phyloP scores from a whole-genome alignment of 1,284 basidiomycete species.

The Tylopilus sp. region DNA sequence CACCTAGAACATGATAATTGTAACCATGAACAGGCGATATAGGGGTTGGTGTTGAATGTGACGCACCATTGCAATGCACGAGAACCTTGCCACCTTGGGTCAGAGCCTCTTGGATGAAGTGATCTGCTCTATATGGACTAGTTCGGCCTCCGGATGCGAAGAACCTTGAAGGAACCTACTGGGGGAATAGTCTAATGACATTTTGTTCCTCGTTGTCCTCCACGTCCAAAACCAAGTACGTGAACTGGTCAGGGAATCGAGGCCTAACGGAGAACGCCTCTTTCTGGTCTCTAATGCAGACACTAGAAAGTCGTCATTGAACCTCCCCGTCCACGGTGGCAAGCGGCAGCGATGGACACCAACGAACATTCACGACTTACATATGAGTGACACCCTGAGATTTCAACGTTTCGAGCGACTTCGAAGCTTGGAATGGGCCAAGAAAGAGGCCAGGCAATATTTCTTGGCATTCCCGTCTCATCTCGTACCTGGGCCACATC shows the following conservation, averaged over 20 bases:
- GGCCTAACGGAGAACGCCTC: conserved; percentile 86
- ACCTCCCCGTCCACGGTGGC: neutral
- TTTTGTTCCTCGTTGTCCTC: conserved; percentile 91
- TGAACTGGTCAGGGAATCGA: conserved; percentile 77
- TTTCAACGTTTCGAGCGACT: conserved; percentile 66
- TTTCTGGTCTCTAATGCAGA: conserved; percentile 83
- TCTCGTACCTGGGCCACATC: conserved; percentile 70
- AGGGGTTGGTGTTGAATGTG: neutral
- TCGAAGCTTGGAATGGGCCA: conserved; percentile 86
- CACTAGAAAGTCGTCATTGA: conserved; percentile 40
- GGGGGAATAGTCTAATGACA: conserved; percentile 78
- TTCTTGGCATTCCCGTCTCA: conserved; percentile 90
- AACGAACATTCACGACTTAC: conserved; percentile 44
- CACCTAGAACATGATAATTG: conserved; percentile 47
- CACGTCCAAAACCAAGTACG: conserved; percentile 81
- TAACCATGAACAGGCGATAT: neutral
- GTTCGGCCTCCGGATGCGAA: neutral
- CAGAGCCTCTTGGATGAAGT: conserved; percentile 78
- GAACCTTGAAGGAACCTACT: conserved; percentile 41
- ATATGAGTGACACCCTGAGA: conserved; percentile 79
- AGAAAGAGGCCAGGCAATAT: conserved; percentile 82
- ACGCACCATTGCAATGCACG: conserved; percentile 86
- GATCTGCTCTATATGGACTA: conserved; percentile 53
- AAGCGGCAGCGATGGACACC: conserved; percentile 3
- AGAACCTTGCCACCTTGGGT: conserved; percentile 69